Conservation (phyloP, 345 rosid genomes). For the Mercurialis annua region DNA sequence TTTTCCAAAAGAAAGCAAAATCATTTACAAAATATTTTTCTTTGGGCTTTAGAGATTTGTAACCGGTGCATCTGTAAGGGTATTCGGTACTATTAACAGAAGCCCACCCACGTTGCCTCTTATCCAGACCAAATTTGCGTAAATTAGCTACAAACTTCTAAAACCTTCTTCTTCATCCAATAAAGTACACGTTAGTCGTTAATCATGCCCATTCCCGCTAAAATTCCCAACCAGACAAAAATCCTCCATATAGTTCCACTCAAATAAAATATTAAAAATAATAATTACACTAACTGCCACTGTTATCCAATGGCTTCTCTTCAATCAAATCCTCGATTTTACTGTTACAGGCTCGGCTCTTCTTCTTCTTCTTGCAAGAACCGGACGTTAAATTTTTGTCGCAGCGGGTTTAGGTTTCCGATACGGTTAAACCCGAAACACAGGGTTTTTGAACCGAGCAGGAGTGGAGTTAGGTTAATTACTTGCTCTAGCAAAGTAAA, state of each 20-base stretch:
- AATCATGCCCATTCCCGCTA: not conserved
- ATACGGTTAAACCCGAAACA: conserved; percentile 21
- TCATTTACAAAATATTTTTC: no score
- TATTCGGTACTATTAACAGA: no score
- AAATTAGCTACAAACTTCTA: not conserved
- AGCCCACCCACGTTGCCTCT: no score
- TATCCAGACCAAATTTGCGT: no score
- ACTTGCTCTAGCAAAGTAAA: conserved; percentile 35
- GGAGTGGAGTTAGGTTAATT: conserved; percentile 22
- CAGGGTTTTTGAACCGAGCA: conserved; percentile 16
- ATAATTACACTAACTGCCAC: not conserved
- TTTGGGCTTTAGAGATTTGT: no score
- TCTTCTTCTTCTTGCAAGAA: conserved; percentile 19
- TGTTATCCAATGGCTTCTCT: conserved; percentile 28
- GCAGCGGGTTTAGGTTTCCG: conserved; percentile 29
- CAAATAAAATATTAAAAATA: no score
- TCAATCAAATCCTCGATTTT: conserved; percentile 12
- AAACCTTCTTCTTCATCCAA: not conserved
- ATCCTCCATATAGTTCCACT: no score
- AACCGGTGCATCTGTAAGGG: no score
- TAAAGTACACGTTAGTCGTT: not conserved
- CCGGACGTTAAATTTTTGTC: conserved; percentile 18
- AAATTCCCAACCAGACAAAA: not conserved
- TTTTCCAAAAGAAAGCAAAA: no score
- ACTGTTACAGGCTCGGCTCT: conserved; percentile 18